These are phyloP conservation scores for Oxytropis ochrocephala DNA, from an alignment of 306 rosid genomes.

Conservation along the genomic window DNA sequence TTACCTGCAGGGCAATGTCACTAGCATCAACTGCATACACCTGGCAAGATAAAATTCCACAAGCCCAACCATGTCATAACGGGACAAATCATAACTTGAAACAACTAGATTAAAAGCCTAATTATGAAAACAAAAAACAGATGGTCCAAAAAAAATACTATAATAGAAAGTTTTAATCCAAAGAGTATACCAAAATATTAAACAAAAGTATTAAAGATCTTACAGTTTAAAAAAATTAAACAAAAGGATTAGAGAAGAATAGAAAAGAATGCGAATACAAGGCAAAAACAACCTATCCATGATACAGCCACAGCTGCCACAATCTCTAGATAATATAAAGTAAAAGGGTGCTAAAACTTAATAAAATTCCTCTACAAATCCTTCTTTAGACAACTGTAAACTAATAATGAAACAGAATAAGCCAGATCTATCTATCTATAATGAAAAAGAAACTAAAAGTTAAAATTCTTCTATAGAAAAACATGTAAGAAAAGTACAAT, in stretches of 20 bases:
- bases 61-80: slow-evolving; percentile 12
- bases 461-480: neutral
- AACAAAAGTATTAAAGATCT: neutral
- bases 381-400: neutral
- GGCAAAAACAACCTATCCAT: neutral
- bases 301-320: neutral
- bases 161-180: neutral
- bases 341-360: neutral
- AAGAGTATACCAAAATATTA: neutral
- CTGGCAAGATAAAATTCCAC: slow-evolving; percentile 40
- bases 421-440: neutral
- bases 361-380: neutral
- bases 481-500: neutral
- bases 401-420: neutral
- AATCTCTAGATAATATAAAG: neutral
- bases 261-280: neutral
- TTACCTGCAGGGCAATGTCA: slow-evolving; percentile 94
- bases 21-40: slow-evolving; percentile 99
- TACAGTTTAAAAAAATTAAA: neutral
- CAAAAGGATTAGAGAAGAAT: neutral
- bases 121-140: neutral
- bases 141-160: neutral
- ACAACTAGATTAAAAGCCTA: neutral
- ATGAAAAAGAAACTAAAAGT: slow-evolving; percentile 1
- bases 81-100: neutral